Evolutionary conservation across 2,329 filamentous ascomycete genomes (phyloP), one percentile per base, ranked within the genome.

Genomic region (Fusarium anthophilum): DNA sequence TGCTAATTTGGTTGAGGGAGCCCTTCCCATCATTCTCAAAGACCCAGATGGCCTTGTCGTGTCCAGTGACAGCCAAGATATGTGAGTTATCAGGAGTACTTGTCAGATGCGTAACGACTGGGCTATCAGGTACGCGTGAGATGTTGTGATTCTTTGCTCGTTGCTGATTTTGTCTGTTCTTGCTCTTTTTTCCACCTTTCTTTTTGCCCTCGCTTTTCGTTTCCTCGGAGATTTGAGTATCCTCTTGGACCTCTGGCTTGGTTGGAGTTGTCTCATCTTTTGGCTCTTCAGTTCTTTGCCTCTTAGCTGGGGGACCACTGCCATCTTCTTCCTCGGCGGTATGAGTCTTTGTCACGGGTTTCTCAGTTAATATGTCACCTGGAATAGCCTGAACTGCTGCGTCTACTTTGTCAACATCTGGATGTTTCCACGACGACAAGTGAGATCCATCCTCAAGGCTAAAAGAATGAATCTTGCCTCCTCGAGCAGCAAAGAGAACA

Each of bases 11-110:
- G 37, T 86, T 85, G 35, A 98, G 83, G 7, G 83, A 83, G 3
- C 91, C 93, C 59, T 88, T 82, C 5, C 87, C 84, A 37, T 90
- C 87, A 67, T 95, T 86, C 74, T 90, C 86, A 80, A 98, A 94
- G 1, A 98, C 94, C 81, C 94, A 93, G 45, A 99, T 87, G 56
- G 89, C 91, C 85, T 99, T 99, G 85, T 98, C 96, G 78, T 97
- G 94, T n/a, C 90, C 92, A 14, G 95, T 97, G 37, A 97, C 90
- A 28, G 91, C 93, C 47, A 98, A 85, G 26, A 97, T 81, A 83
- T 97, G 86, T 47, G 88, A 86, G 20, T 91, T 90, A 74, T 93
- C 87, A 20, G 85, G 81, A 2, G 94, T 92, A 35, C 89, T 83
- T 28, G 89, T 85, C 73, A 98, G 80, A 71, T 92, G 89, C 66